phyloP scores from a whole-genome alignment of 2,329 filamentous ascomycete genomes.

The Amphichorda felina region DNA sequence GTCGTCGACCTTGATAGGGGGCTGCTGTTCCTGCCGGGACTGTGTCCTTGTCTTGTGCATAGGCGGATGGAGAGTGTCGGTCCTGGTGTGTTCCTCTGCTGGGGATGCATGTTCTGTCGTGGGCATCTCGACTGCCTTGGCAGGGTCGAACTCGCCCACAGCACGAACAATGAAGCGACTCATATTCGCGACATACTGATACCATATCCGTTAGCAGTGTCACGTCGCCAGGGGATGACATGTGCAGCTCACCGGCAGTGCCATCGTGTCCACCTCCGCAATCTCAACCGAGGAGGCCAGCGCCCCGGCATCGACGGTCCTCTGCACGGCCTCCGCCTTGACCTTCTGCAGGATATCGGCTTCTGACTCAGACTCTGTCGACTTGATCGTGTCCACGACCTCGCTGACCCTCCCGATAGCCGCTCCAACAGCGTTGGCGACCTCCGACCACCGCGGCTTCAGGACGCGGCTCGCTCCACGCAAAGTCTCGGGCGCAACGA shows the following conservation, averaged over 20 bases:
- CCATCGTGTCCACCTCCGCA: constrained; percentile 40
- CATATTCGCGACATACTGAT: constrained; percentile 38
- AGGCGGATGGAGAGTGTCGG: too few species aligned
- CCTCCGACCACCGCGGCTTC: constrained; percentile 42
- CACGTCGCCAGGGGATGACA: too few species aligned
- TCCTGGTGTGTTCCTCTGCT: too few species aligned
- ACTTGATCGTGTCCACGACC: constrained; percentile 37
- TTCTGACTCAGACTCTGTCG: constrained; percentile 27
- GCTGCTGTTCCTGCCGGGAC: too few species aligned
- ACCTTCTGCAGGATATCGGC: constrained; percentile 25
- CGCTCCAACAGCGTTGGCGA: constrained; percentile 55
- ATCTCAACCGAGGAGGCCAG: constrained; percentile 28
- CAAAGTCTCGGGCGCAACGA: constrained; percentile 43
- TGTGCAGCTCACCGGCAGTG: constrained; percentile 33
- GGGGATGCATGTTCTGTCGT: too few species aligned
- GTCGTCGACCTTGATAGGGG: constrained; percentile 16
- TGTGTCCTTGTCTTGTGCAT: constrained; percentile 9
- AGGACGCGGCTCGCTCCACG: constrained; percentile 43
- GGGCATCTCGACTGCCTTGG: background rate
- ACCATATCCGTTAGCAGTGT: constrained; percentile 5
- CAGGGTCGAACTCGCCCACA: constrained; percentile 40
- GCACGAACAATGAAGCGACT: constrained; percentile 45
- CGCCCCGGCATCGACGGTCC: constrained; percentile 32
- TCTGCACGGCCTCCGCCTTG: constrained; percentile 26
- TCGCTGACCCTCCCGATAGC: constrained; percentile 49